Conservation (phyloP, 257 asterid species). For the Asclepias syriaca region DNA sequence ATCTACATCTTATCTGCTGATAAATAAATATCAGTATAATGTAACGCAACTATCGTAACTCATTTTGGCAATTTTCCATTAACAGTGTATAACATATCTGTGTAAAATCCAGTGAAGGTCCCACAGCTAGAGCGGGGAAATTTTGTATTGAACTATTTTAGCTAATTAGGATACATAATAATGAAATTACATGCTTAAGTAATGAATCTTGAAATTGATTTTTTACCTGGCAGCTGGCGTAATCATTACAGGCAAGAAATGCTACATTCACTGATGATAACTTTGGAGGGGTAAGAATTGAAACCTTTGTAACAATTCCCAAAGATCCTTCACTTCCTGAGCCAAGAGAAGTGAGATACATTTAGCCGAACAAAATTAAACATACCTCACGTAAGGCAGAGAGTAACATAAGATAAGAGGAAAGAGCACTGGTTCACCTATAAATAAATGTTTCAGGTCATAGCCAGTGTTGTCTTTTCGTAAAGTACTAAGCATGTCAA, state of each 20-base stretch:
- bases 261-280: slow-evolving; percentile 82
- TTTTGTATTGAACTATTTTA: neutral
- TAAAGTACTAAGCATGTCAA: slow-evolving; percentile 90
- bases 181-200: neutral
- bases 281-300: slow-evolving; percentile 92
- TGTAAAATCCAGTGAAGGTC: neutral
- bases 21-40: neutral
- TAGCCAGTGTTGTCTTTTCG: slow-evolving; percentile 98
- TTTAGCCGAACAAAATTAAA: slow-evolving; percentile 16
- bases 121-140: neutral
- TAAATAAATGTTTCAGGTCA: slow-evolving; percentile 94
- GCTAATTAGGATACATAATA: neutral
- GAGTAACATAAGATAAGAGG: slow-evolving; percentile 7
- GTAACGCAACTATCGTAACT: slow-evolving; percentile 1
- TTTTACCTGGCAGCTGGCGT: slow-evolving; percentile 91
- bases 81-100: neutral
- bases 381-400: slow-evolving; percentile 2
- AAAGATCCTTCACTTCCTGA: slow-evolving; percentile 97
- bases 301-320: slow-evolving; percentile 88
- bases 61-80: neutral
- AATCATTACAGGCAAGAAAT: slow-evolving; percentile 91
- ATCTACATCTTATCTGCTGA: neutral
- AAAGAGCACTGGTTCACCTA: slow-evolving; percentile 42
- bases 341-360: slow-evolving; percentile 16
- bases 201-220: slow-evolving; percentile 12